Evolutionary conservation across 805 yeast species (phyloP), one percentile per base, ranked within the genome.

Genomic region (Metschnikowia gelsemii): DNA sequence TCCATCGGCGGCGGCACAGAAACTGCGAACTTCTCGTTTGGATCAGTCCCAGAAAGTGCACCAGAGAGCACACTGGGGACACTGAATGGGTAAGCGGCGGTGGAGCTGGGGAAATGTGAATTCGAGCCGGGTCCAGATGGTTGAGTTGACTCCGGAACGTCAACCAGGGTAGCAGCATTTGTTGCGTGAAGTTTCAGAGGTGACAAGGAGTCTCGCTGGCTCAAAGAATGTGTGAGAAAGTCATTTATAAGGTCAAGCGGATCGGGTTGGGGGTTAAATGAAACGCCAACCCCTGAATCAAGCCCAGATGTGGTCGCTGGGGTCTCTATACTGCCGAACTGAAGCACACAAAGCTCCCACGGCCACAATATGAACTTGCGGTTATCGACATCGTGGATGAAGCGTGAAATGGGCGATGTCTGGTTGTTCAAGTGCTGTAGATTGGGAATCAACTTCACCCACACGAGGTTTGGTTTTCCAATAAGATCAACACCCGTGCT

Each of bases 351-450:
- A 16, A 85, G 62, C 33, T 75, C 77, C 52, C 82, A 62, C 0
- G 95, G 95, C 95, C 95, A 86, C 32, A 79, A 61, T 2, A 85
- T 75, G 41, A 70, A 78, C 52, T 81, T 80, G 20, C 68, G 69
- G 49, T 75, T 76, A 22, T 68, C 70, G 3, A 78, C 79, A 0
- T 72, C 66, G 50, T 73, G 77, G 33, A 81, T 66, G 57, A 76
- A 84, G 18, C 70, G 68, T 9, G 88, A 68, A 2, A 85, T 72
- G 8, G 69, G 69, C 0, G 89, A 81, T 0, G 90, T 79, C 49
- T 79, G 73, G 17, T 84, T 85, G 58, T 82, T 83, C 47, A 84
- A 66, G 56, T 83, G 89, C 43, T 74, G 75, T 36, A 84, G 57
- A 49, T 83, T 79, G 2, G 93, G 93, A 3, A 82, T 71, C 11